Base-by-base conservation (phyloP, 106 monocot species). In the Dendrobium officinale region DNA sequence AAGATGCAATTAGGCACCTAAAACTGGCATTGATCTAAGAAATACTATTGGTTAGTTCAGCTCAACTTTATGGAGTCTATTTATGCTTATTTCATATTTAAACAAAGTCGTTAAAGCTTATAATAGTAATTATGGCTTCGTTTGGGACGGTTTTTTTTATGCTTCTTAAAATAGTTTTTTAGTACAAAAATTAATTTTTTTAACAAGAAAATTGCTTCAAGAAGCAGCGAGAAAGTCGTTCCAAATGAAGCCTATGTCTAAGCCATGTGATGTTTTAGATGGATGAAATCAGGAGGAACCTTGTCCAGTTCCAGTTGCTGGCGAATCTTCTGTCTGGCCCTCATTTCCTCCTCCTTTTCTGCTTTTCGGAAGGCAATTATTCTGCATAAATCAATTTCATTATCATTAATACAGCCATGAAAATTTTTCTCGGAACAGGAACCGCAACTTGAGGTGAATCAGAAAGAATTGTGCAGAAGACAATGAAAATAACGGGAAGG, bases 311-410 rank as follows among this genome's bases (percentile, higher is more conserved):
- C 89, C 67, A 96, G 33, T 70, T 77, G 70, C 55, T 85, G 85
- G 31, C 84, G 91, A 43, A 96, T 89, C 84, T 80, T 96, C 82
- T 93, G 91, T 74, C 95, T 88, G 31, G 91, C 93, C 83, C 85
- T 83, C 89, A 86, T 93, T 80, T 89, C 91, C 80, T 96, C 91
- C 37, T 91, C 95, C 80, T 93, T 86, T 73, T 89, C 93, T 76
- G 83, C 86, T 83, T 89, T 86, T 26, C 83, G 66, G 75, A 81
- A 80, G 77, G 83, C 89, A 59, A 89, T 26, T 6, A 87, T 75
- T 75, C 95, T 96, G 85, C 58, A 86, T 40, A 79, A 85, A 9
- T 78, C 16, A 26, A 67, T n/a, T 29, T 68, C 40, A 68, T 79
- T 2, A 4, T 58, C 13, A 27, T 41, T 41, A 84, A 74, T 11